Evolutionary conservation across 805 yeast genomes (phyloP).

Genomic region (Kodamaea fukazawae): DNA sequence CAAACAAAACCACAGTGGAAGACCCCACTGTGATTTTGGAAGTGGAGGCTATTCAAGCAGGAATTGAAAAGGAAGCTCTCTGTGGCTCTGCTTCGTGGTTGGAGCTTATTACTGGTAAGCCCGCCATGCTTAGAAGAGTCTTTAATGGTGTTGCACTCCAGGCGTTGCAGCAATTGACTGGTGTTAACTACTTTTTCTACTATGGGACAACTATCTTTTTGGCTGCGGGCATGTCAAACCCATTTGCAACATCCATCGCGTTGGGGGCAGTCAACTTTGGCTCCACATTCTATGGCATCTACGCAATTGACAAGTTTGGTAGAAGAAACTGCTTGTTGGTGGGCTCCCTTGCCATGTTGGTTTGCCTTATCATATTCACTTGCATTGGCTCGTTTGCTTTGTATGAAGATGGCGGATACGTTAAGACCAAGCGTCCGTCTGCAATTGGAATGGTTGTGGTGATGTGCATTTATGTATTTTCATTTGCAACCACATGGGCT

Average conservation of each 20-base stretch:
- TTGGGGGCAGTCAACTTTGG: conserved; percentile 55
- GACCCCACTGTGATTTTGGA: conserved; percentile 25
- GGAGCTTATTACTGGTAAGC: conserved; percentile 26
- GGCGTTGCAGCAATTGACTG: conserved; percentile 58
- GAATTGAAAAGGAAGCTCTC: conserved; percentile 25
- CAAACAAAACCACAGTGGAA: conserved; percentile 21
- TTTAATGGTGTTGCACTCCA: conserved; percentile 23
- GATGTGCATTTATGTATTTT: conserved; percentile 26
- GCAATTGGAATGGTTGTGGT: conserved; percentile 25
- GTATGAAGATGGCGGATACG: conserved; percentile 23
- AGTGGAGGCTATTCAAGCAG: conserved; percentile 26
- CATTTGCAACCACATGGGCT: conserved; percentile 30
- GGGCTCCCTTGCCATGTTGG: conserved; percentile 39
- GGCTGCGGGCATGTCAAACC: conserved; percentile 54
- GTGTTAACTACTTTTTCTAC: conserved; percentile 64
- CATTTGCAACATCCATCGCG: conserved; percentile 57
- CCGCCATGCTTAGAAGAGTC: conserved; percentile 24
- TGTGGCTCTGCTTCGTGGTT: conserved; percentile 27
- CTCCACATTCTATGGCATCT: conserved; percentile 52
- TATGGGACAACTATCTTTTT: conserved; percentile 60
- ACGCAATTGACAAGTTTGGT: conserved; percentile 52
- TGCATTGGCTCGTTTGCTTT: conserved; percentile 21
- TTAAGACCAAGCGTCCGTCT: conserved; percentile 35
- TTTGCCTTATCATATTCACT: conserved; percentile 26
- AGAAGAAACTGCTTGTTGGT: conserved; percentile 48